phyloP scores from a whole-genome alignment of 176 grass and related monocot genomes.

The Ensete glaucum region DNA sequence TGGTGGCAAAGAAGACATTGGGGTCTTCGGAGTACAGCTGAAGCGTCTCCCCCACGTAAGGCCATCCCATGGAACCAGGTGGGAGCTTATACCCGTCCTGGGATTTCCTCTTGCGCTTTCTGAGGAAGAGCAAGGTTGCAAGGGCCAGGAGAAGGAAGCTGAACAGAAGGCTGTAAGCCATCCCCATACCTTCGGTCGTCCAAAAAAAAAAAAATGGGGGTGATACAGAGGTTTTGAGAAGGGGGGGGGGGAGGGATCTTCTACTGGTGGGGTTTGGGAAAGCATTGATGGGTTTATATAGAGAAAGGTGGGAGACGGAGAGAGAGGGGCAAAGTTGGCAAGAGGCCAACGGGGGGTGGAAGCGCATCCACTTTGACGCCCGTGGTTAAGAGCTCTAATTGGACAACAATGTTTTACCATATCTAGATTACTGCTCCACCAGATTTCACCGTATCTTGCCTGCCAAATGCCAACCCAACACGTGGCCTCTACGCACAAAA shows the following conservation, averaged over 20 bases:
- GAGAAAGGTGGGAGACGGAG: neutral
- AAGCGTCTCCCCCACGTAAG: constrained; percentile 83
- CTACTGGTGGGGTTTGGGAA: neutral
- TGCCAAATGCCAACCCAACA: no score
- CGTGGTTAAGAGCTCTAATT: neutral
- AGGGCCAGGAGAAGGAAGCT: constrained; percentile 20
- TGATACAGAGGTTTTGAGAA: no score
- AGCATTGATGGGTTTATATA: neutral
- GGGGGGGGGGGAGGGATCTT: neutral
- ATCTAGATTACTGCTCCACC: no score
- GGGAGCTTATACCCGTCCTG: constrained; percentile 34
- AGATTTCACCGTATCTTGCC: no score
- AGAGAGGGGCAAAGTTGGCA: no score
- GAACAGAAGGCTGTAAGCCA: constrained; percentile 8
- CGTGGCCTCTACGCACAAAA: no score
- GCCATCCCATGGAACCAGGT: constrained; percentile 84
- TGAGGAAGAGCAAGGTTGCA: constrained; percentile 13
- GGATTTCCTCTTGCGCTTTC: constrained; percentile 19
- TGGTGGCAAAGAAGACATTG: constrained; percentile 66
- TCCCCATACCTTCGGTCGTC: constrained; percentile 21
- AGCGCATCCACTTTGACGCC: neutral
- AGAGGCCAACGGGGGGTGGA: neutral
- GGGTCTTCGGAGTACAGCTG: constrained; percentile 89
- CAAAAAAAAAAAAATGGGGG: no score
- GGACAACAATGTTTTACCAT: no score